Evolutionary conservation across 306 rosid genomes (phyloP).

Genomic region (Pyrus communis): DNA sequence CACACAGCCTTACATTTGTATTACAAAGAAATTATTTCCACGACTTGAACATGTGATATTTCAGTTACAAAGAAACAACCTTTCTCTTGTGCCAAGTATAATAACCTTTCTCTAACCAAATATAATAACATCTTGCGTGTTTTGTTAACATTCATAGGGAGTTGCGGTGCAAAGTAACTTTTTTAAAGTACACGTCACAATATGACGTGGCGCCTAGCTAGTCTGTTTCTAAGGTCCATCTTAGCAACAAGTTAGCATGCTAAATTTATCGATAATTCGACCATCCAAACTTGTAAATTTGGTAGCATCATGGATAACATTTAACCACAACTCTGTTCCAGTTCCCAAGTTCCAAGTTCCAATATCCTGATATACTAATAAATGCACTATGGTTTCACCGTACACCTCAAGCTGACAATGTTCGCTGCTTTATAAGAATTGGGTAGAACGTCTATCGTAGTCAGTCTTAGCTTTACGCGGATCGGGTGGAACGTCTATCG

Average conservation of each 20-base stretch:
- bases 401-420: fast-evolving
- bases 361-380: background rate
- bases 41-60: too few relatives aligned
- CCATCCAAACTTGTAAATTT: background rate
- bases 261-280: background rate
- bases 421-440: fast-evolving
- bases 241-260: background rate
- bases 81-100: too few relatives aligned
- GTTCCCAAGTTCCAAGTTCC: background rate
- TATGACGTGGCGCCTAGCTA: background rate
- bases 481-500: too few relatives aligned
- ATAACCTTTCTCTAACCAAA: background rate
- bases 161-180: too few relatives aligned
- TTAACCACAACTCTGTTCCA: background rate
- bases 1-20: too few relatives aligned
- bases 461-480: fast-evolving
- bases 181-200: background rate
- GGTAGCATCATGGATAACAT: background rate
- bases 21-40: fast-evolving
- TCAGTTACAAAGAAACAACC: too few relatives aligned
- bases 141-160: background rate
- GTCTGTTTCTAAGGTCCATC: background rate
- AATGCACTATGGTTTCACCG: background rate
- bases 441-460: too few relatives aligned
- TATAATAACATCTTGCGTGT: background rate